Base-by-base conservation (phyloP, 495 filamentous ascomycete genomes). In the Podospora comata region DNA sequence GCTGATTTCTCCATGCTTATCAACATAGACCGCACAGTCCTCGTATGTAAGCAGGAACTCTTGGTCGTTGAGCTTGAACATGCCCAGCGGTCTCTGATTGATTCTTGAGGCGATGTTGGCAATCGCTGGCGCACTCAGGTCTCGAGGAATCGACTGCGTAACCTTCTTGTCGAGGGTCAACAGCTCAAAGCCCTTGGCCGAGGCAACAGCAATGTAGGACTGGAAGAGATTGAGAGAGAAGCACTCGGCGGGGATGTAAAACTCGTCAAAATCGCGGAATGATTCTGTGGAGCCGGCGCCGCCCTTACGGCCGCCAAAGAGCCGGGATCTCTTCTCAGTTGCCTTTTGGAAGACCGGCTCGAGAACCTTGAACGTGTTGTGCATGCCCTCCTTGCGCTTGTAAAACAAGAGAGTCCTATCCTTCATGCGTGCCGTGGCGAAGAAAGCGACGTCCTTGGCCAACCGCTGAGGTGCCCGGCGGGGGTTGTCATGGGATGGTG, bases 191-290 rank as follows among this genome's bases (percentile, higher is more conserved):
- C 95, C 94, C 66, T 90, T 91, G 27, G 91, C 86, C 3, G 95
- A 98, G 23, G 92, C 88, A 55, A 99, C 92, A 28, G 95, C 92
- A 30, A 99, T 91, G 65, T 91, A 93, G 0, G 87, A 90, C 77
- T 97, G 92, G 85, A 98, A 98, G 60, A 99, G 87, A 79, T 97
- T 97, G 73, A 99, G 91, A 28, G 90, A 90, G 78, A 90, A 97
- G 75, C 92, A 95, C 75, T 99, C 95, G n/a, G 92, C 89, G 6
- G 95, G 94, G 71, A 99, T 94, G 80, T 97, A 99, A 79, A 99
- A 99, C 65, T 97, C 94, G 79, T 97, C 95, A 73, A 92, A 99
- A 73, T 98, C 95, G 68, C 96, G 89, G 88, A 97, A 98, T 76
- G 94, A 95, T 73, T 98, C 95, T 4, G 95, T 97, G 67, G 85